phyloP scores from a whole-genome alignment of 179 eudicot genomes.

The Actinidia arguta region DNA sequence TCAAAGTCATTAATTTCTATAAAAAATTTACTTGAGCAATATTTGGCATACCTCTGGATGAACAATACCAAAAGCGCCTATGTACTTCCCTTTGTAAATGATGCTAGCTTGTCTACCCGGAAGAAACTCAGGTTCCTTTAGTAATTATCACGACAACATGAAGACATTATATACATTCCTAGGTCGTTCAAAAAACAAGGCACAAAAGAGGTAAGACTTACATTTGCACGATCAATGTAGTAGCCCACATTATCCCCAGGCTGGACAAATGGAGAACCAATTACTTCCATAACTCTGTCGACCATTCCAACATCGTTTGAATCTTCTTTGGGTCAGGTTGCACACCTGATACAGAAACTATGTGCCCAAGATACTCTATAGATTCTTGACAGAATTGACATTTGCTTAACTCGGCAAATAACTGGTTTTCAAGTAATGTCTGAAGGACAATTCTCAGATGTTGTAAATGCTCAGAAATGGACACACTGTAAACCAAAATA shows the following conservation, averaged over 20 bases:
- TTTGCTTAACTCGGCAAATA: too few species aligned
- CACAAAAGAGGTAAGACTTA: slow-evolving; percentile 38
- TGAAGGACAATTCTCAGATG: too few species aligned
- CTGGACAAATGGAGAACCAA: slow-evolving; percentile 74
- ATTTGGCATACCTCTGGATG: slow-evolving; percentile 80
- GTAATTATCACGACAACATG: slow-evolving; percentile 15
- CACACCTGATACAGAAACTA: too few species aligned
- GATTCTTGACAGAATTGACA: too few species aligned
- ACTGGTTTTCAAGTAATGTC: too few species aligned
- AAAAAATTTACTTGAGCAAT: background rate
- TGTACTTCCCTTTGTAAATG: slow-evolving; percentile 74
- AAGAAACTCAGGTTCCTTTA: slow-evolving; percentile 87
- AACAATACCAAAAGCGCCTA: slow-evolving; percentile 92
- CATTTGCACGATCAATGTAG: slow-evolving; percentile 76
- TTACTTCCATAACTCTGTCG: slow-evolving; percentile 90
- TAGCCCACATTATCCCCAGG: slow-evolving; percentile 78
- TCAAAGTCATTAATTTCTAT: background rate
- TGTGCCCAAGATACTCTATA: too few species aligned
- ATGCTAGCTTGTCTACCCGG: slow-evolving; percentile 86
- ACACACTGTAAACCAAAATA: too few species aligned
- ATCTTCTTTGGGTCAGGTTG: too few species aligned
- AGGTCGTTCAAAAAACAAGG: background rate
- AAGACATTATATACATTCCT: slow-evolving; percentile 1
- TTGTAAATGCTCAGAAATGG: too few species aligned
- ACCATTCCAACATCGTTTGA: too few species aligned